Evolutionary conservation across 768 basidiomycete species (phyloP), one percentile per base, ranked within the genome.

Genomic region (Postia placenta): DNA sequence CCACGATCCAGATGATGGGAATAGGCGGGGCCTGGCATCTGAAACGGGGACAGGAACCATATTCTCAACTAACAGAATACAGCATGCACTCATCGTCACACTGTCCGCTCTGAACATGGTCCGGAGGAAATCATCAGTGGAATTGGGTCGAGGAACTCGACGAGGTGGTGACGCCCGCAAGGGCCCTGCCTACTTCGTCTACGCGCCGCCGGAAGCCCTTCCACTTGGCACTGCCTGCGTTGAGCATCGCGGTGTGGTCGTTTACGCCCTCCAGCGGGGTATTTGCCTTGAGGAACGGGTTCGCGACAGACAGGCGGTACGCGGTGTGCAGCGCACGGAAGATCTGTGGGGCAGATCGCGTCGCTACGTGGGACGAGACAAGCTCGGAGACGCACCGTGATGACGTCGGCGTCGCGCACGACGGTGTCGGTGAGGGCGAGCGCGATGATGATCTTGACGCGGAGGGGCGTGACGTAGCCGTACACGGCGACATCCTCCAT

Each of bases 401-500:
- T 75, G 50, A 94, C 75, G 58, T 94, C 92, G 22, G 75, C 72
- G 61, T 95, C 92, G 33, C 80, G 79, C 25, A 93, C 80, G 19
- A 92, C 79, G 11, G 86, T 74, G 60, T 95, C 92, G 6, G 87
- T 81, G 54, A 93, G 67, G 6, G 87, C 83, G 44, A 94, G 66
- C 0, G 84, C 85, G 45, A 94, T 61, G 49, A 95, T 76, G 58
- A 95, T 91, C 71, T 92, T 93, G 59, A 92, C 75, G 61, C 86
- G 89, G 52, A 90, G 70, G 11, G 92, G 89, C 9, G 90, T 92
- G 43, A 92, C 79, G 67, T 92, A 95, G 35, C 92, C 92, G 65
- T 94, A 94, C 33, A 92, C 88, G 2, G 89, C 91, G 43, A 90
- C 85, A 56, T 94, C 92, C 67, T 95, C 92, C 75, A 94, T 85